Evolutionary conservation across 306 rosid genomes (phyloP), one percentile per base, ranked within the genome.

Genomic region (Prunus armeniaca): DNA sequence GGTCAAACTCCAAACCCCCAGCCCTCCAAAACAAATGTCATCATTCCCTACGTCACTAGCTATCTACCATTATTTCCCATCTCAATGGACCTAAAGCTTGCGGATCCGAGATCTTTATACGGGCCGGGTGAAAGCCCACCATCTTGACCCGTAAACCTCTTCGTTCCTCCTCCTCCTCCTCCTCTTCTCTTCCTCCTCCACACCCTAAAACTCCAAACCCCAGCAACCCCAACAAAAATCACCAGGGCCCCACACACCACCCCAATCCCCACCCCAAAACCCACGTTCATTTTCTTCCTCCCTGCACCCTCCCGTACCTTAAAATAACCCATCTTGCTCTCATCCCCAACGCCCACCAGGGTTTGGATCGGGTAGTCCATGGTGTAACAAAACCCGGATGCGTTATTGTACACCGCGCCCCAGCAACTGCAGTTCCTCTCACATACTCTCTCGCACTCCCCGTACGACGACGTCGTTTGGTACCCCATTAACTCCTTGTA

Each of bases 91-190:
- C 84, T 86, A 80, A 90, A 94, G 71, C 98, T 92, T 0, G 88
- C 95, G 0, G 96, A 84, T 2, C 86, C 89, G 14, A 92, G 92
- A 90, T 90, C 89, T 85, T 84, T 90, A 81, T 95, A 95, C 81
- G 96, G 91, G 82, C 97, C 97, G 74, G 98, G 88, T 24, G 84
- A 86, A 54, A 79, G 80, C 72, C 89, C 78, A 56, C 80, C 82
- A 18, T 87, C 86, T 54, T 77, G 77, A 43, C 75, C 86, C 68
- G 34, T 14, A 13, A 80, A 65, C 58, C 86, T 60, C 61, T 47
- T 72, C 32, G 28, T 56, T 24, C 79, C 82, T 2, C 27, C 69
- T 46, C 57, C 77, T 72, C 72, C 61, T 32, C 7, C 38, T 32
- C 38, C 1, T 27, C 68, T 32, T 27, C 68, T 45, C 71, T 67